phyloP scores from a whole-genome alignment of 2,329 filamentous ascomycete species.

The Bretziella fagacearum region DNA sequence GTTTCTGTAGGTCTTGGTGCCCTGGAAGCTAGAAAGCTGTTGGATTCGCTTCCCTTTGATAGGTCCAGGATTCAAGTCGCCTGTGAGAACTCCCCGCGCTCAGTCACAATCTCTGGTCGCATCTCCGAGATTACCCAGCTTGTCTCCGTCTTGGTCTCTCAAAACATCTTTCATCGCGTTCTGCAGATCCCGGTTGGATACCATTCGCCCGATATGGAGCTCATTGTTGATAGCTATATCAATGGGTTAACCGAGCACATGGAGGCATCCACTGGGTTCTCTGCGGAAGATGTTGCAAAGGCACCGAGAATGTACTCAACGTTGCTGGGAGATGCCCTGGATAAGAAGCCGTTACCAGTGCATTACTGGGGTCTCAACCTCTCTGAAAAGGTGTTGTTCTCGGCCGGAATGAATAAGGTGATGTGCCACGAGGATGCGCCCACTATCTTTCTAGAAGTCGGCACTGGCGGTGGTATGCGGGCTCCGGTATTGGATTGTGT shows the following conservation, averaged over 20 bases:
- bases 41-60: conserved; percentile 18
- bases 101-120: conserved; percentile 29
- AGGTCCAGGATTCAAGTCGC: conserved; percentile 22
- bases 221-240: conserved; percentile 24
- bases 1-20: conserved; percentile 25
- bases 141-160: conserved; percentile 20
- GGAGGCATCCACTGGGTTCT: background rate
- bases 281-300: background rate
- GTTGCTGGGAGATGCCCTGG: conserved; percentile 20
- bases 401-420: conserved; percentile 24
- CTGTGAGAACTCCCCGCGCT: conserved; percentile 29
- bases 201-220: conserved; percentile 29
- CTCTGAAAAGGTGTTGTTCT: conserved; percentile 28
- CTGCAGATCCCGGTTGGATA: conserved; percentile 27
- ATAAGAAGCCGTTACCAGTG: conserved; percentile 18
- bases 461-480: conserved; percentile 24
- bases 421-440: conserved; percentile 17
- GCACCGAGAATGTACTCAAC: conserved; percentile 27
- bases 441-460: conserved; percentile 25
- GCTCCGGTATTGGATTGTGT: conserved; percentile 25
- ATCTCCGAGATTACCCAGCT: conserved; percentile 20
- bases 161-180: conserved; percentile 22
- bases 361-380: conserved; percentile 33
- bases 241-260: background rate
- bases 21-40: conserved; percentile 16